phyloP scores from a whole-genome alignment of 23 red algal species.

The Cyanidiococcus yangmingshanensis region DNA sequence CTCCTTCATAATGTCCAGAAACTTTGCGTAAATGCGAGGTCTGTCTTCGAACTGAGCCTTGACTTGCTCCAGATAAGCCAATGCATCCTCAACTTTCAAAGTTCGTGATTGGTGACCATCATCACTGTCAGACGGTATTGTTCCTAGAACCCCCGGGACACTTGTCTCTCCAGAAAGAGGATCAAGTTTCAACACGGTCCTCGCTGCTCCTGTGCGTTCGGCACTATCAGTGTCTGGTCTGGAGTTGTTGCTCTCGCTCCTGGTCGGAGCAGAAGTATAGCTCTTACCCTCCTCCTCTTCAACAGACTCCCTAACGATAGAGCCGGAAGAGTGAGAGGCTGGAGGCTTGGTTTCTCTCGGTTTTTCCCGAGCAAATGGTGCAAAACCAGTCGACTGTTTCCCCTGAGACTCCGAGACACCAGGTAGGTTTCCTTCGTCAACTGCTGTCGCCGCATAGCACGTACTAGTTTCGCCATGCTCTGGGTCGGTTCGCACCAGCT shows the following conservation, averaged over 20 bases:
- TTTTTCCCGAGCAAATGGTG: too few species aligned
- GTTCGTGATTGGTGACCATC: background rate
- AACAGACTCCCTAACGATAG: too few species aligned
- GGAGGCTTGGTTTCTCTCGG: too few species aligned
- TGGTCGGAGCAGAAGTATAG: too few species aligned
- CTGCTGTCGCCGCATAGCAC: too few species aligned
- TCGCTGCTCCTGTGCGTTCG: background rate
- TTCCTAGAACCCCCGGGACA: background rate
- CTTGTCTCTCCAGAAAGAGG: background rate
- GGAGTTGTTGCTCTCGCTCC: background rate
- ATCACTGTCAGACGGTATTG: background rate
- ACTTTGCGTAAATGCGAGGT: constrained; percentile 77
- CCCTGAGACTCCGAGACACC: too few species aligned
- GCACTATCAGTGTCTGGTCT: background rate
- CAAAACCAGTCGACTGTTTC: too few species aligned
- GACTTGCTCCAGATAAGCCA: constrained; percentile 98
- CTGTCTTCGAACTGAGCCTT: constrained; percentile 78
- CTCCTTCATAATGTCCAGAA: constrained; percentile 99
- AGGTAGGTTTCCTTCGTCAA: too few species aligned
- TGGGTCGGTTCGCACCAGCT: too few species aligned
- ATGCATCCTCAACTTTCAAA: constrained; percentile 91
- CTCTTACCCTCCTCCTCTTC: too few species aligned
- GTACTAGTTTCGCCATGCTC: too few species aligned
- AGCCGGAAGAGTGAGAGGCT: too few species aligned
- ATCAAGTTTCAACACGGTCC: background rate